Base-by-base conservation (phyloP, 1,284 basidiomycete genomes). In the Fistulina hepatica region DNA sequence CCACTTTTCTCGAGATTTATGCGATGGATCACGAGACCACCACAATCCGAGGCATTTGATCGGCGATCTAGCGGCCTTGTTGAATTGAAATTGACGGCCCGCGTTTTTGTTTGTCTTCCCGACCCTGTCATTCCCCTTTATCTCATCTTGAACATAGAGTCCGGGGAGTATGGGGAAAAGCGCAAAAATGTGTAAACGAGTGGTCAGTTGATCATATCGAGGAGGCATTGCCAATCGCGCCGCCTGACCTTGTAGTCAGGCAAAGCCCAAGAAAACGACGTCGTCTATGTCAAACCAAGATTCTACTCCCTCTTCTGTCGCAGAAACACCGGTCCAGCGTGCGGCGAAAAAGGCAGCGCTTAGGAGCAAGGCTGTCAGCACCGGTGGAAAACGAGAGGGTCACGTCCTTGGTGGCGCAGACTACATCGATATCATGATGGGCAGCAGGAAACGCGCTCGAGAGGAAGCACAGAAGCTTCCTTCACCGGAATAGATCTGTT, bases 361-460 rank as follows among this genome's bases (percentile, higher is more conserved):
- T 40, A 47, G 45, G 37, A 33, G 37, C 11, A 45, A 43, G 46
- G 64, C 69, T 1, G 73, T 69, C 43, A 54, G 52, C 40, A 68
- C 47, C n/a, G 36, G 42, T 39, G 33, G 42, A 17, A 52, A 46
- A 21, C 44, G 48, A 15, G 55, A 57, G 8, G 56, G 54, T 4
- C 67, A 62, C 38, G 65, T 84, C 3, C 60, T 84, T 27, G 79
- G 78, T n/a, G 80, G 71, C 21, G 81, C 76, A 22, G 82, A 85
- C 56, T 85, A 85, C 50, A 74, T 86, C 31, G 64, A 69, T 5
- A 52, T 85, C 44, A 63, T 81, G 65, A 65, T 76, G 64, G 81
- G 81, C n/a, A 66, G 80, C 8, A 59, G 81, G 44, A 64, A 65
- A 46, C 77, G 67, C 51, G 79, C 74, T 15, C 64, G 58, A 35